phyloP scores from a whole-genome alignment of 805 yeast species.

The Candida sakaeoensis region DNA sequence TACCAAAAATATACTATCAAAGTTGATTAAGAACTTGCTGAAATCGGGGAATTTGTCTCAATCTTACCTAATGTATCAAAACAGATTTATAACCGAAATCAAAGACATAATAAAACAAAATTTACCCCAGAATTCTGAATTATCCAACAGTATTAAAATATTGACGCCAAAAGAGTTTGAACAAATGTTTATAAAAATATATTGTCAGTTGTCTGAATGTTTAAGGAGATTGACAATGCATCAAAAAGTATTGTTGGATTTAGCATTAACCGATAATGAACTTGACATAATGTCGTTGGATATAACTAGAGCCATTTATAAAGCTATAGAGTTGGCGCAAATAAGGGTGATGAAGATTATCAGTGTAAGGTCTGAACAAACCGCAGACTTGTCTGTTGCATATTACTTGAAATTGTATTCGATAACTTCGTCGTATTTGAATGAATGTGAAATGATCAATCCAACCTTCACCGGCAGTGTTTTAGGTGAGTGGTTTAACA shows the following conservation, averaged over 20 bases:
- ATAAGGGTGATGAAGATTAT: slow-evolving; percentile 73
- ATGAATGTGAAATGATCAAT: slow-evolving; percentile 79
- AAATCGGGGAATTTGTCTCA: slow-evolving; percentile 58
- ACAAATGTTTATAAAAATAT: slow-evolving; percentile 58
- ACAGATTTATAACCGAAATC: slow-evolving; percentile 62
- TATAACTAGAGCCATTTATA: slow-evolving; percentile 59
- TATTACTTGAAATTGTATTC: slow-evolving; percentile 66
- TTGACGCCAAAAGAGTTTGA: slow-evolving; percentile 76
- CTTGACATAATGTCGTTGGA: slow-evolving; percentile 58
- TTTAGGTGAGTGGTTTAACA: slow-evolving; percentile 61
- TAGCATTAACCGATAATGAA: slow-evolving; percentile 44
- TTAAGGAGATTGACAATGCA: slow-evolving; percentile 71
- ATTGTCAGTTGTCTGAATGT: slow-evolving; percentile 64
- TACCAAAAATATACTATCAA: slow-evolving; percentile 41
- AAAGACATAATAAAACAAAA: slow-evolving; percentile 65
- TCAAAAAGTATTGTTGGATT: slow-evolving; percentile 72
- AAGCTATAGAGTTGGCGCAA: slow-evolving; percentile 69
- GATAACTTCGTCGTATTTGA: slow-evolving; percentile 63
- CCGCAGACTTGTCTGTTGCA: slow-evolving; percentile 52
- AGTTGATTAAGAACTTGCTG: slow-evolving; percentile 52
- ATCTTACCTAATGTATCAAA: slow-evolving; percentile 66
- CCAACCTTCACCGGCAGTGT: slow-evolving; percentile 55
- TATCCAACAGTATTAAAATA: slow-evolving; percentile 45
- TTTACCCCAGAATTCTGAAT: slow-evolving; percentile 46
- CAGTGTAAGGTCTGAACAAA: slow-evolving; percentile 71